Conservation (phyloP, 2,329 filamentous ascomycete genomes). For the Sclerotinia sclerotiorum region DNA sequence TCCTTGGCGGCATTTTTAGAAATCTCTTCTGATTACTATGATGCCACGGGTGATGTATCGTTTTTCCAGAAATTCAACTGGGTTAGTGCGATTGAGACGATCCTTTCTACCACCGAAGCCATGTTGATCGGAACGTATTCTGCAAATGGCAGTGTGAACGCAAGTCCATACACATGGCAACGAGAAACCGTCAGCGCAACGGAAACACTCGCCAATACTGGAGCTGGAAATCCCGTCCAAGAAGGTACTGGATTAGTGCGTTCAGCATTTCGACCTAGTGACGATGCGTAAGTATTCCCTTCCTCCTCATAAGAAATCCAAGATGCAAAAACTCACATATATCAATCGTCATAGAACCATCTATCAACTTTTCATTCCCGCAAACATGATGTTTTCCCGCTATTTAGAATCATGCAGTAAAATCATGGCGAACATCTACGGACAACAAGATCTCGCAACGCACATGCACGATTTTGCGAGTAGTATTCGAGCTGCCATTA, state of each 20-base stretch:
- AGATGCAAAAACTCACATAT: not conserved
- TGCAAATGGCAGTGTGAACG: slow-evolving; percentile 54
- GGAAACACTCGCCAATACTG: slow-evolving; percentile 76
- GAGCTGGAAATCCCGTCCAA: slow-evolving; percentile 77
- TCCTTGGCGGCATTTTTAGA: slow-evolving; percentile 84
- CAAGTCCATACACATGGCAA: slow-evolving; percentile 71
- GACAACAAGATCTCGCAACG: slow-evolving; percentile 51
- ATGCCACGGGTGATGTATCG: slow-evolving; percentile 66
- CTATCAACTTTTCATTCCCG: slow-evolving; percentile 83
- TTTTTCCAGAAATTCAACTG: slow-evolving; percentile 75
- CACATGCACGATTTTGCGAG: slow-evolving; percentile 59
- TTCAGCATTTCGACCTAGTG: slow-evolving; percentile 85
- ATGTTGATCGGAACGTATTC: slow-evolving; percentile 76
- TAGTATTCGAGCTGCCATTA: slow-evolving; percentile 66
- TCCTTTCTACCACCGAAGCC: slow-evolving; percentile 66
- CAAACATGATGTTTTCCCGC: slow-evolving; percentile 79
- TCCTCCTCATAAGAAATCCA: no score
- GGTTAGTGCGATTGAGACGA: slow-evolving; percentile 67
- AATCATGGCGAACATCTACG: slow-evolving; percentile 54
- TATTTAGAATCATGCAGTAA: slow-evolving; percentile 55
- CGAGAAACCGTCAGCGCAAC: slow-evolving; percentile 71
- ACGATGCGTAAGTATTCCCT: slow-evolving; percentile 62
- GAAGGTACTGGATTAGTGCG: slow-evolving; percentile 75
- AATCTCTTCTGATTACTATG: slow-evolving; percentile 76
- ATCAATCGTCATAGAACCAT: slow-evolving; percentile 48